These are phyloP conservation scores for Isoetes engelmannii DNA, from an alignment of 83 land plant genomes.

Conservation along the genomic window DNA sequence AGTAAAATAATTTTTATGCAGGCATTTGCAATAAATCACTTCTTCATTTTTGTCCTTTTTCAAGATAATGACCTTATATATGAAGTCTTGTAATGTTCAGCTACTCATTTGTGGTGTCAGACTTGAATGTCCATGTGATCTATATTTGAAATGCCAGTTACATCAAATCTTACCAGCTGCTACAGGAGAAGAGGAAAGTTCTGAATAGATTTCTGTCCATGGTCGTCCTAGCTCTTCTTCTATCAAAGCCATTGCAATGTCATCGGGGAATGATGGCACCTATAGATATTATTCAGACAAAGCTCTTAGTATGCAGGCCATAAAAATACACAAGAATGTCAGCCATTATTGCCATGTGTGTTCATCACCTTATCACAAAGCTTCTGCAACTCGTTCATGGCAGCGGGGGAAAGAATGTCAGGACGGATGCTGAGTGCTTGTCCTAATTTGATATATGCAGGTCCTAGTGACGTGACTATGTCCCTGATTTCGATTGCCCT, in stretches of 20 bases:
- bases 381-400: constrained; percentile 97
- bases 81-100: too few species aligned
- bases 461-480: constrained; percentile 97
- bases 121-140: too few species aligned
- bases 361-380: constrained; percentile 88
- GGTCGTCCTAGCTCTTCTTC: constrained; percentile 89
- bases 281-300: constrained; percentile 23
- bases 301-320: neutral
- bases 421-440: constrained; percentile 99
- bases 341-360: neutral
- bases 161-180: constrained; percentile 73
- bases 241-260: constrained; percentile 88
- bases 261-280: constrained; percentile 99
- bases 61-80: too few species aligned
- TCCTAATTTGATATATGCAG: constrained; percentile 98
- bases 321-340: neutral
- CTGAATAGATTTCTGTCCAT: constrained; percentile 81
- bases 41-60: too few species aligned
- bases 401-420: constrained; percentile 93
- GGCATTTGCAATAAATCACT: too few species aligned
- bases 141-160: neutral
- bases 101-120: too few species aligned
- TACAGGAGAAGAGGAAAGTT: constrained; percentile 90
- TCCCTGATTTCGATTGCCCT: constrained; percentile 96
- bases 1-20: too few species aligned